phyloP scores from a whole-genome alignment of 2,329 filamentous ascomycete species.

The Westerdykella aurantiaca region DNA sequence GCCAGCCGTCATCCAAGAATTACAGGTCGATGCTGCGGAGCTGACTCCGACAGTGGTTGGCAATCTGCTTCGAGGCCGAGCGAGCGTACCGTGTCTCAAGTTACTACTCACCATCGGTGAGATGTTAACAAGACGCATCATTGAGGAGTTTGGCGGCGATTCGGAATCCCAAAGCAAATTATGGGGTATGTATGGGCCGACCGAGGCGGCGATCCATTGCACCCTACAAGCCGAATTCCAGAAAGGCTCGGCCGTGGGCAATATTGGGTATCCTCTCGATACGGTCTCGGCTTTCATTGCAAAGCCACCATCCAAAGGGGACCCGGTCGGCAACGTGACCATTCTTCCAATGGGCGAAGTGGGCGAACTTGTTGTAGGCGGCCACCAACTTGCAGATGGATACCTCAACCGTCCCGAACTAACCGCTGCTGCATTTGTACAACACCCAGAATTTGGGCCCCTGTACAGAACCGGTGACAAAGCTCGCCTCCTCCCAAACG shows the following conservation, averaged over 20 bases:
- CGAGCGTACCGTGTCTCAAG: slow-evolving; percentile 61
- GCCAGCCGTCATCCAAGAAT: slow-evolving; percentile 55
- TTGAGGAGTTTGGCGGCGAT: slow-evolving; percentile 70
- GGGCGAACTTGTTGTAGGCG: slow-evolving; percentile 78
- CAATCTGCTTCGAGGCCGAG: slow-evolving; percentile 64
- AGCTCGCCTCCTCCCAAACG: slow-evolving; percentile 60
- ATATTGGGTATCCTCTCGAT: slow-evolving; percentile 71
- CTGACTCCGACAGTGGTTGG: slow-evolving; percentile 82
- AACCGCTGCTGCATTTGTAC: slow-evolving; percentile 65
- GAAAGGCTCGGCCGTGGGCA: slow-evolving; percentile 53
- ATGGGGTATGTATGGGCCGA: slow-evolving; percentile 92
- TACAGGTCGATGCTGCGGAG: slow-evolving; percentile 77
- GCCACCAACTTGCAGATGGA: slow-evolving; percentile 68
- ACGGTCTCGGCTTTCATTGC: slow-evolving; percentile 76
- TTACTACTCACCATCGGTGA: slow-evolving; percentile 84
- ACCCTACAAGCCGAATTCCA: slow-evolving; percentile 64
- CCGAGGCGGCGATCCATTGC: slow-evolving; percentile 87
- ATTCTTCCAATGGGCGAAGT: slow-evolving; percentile 61
- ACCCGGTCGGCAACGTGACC: slow-evolving; percentile 33
- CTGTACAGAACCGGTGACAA: slow-evolving; percentile 85
- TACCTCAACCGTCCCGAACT: slow-evolving; percentile 79
- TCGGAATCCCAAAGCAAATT: slow-evolving; percentile 56
- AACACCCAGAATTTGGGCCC: slow-evolving; percentile 57
- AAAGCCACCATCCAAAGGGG: slow-evolving; percentile 36
- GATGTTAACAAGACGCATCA: slow-evolving; percentile 74